These are phyloP conservation scores for Ballota nigra DNA, from an alignment of 257 asterid genomes.

Conservation along the genomic window DNA sequence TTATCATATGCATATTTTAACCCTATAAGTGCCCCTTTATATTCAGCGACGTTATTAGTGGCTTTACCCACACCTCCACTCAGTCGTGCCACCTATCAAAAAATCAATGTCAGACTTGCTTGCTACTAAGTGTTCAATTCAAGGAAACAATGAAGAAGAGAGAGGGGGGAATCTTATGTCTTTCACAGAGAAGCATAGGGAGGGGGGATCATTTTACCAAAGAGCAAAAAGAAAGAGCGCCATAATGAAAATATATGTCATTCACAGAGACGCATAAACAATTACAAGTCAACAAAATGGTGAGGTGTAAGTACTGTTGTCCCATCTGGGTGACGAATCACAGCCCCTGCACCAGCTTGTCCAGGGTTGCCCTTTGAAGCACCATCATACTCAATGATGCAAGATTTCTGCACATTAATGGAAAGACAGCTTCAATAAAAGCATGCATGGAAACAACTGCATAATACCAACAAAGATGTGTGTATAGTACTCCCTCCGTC, in stretches of 20 bases:
- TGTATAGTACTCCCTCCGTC: no score
- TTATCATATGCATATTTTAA: constrained; percentile 72
- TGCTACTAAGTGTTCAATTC: neutral
- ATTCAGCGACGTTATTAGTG: constrained; percentile 93
- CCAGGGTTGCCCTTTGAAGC: constrained; percentile 98
- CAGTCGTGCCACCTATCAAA: constrained; percentile 62
- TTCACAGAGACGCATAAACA: neutral
- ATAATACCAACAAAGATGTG: neutral
- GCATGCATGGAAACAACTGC: constrained; percentile 11
- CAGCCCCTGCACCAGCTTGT: constrained; percentile 94
- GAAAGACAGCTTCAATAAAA: constrained; percentile 27
- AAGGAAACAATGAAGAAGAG: no score
- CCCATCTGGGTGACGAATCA: constrained; percentile 74
- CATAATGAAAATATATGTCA: neutral
- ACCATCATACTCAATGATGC: constrained; percentile 84
- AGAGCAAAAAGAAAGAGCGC: neutral
- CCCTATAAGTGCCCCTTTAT: constrained; percentile 79
- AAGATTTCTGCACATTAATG: constrained; percentile 51
- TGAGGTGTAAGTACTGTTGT: constrained; percentile 46
- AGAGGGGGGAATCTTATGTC: no score
- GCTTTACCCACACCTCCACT: constrained; percentile 92
- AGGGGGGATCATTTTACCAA: no score
- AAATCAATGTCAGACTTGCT: neutral
- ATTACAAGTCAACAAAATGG: neutral
- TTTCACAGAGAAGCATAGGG: no score